A percentile compares a stretch with the other conserved stretches of the same genome.
These are phyloP conservation scores for Gaillardinia entomophila DNA, from an alignment of 805 yeast genomes.

Conservation along the genomic window DNA sequence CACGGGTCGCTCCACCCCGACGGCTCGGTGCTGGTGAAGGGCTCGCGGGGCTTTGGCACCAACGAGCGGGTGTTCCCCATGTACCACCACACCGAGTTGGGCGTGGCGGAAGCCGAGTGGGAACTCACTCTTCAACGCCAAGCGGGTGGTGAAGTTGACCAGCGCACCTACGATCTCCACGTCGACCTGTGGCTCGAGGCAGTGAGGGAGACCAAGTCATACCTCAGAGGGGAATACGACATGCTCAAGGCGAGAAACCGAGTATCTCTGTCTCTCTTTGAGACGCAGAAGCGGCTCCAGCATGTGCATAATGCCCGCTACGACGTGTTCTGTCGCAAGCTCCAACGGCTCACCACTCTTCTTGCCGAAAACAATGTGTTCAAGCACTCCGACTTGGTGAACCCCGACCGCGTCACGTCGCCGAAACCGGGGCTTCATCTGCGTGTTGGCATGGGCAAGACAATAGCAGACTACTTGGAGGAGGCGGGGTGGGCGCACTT, in stretches of 20 bases:
- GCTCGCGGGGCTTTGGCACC: conserved; percentile 19
- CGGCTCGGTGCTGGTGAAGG: conserved; percentile 25
- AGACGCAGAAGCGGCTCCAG: conserved; percentile 10
- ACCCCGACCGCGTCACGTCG: conserved; percentile 3
- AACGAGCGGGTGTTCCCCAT: conserved; percentile 25
- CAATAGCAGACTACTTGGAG: conserved; percentile 27
- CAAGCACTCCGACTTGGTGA: conserved; percentile 31
- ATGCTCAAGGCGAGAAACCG: conserved; percentile 10
- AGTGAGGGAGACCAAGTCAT: conserved; percentile 4
- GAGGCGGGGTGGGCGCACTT: conserved; percentile 15
- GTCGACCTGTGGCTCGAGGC: conserved; percentile 6
- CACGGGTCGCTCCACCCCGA: conserved; percentile 11
- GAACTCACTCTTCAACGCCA: conserved; percentile 19
- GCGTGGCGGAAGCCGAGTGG: conserved; percentile 29
- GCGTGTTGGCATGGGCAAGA: conserved; percentile 21
- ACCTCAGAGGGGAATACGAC: conserved; percentile 7
- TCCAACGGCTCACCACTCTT: conserved; percentile 6
- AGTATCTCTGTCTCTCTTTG: conserved; percentile 3
- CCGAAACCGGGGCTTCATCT: conserved; percentile 21
- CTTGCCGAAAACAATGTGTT: conserved; percentile 16
- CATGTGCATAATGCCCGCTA: conserved; percentile 9
- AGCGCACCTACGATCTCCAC: background rate
- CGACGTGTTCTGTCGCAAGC: conserved; percentile 6
- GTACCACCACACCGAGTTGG: conserved; percentile 18
- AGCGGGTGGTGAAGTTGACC: background rate